Conservation (phyloP, 257 asterid species). For the Ilex aquifolium region DNA sequence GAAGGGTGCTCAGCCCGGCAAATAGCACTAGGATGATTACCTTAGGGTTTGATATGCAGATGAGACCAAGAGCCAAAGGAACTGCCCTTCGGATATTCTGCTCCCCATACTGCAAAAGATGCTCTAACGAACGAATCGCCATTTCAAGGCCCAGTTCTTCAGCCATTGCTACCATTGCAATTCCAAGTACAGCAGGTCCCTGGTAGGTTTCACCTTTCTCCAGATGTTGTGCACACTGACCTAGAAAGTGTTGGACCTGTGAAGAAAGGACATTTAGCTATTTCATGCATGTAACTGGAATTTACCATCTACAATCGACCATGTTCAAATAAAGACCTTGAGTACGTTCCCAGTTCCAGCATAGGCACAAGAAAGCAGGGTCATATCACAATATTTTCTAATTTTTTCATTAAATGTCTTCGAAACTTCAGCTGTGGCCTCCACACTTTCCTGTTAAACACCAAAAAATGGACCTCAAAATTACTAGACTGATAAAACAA, state of each 20-base stretch:
- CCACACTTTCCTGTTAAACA: slow-evolving; percentile 66
- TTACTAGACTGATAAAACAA: no score
- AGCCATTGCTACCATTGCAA: slow-evolving; percentile 98
- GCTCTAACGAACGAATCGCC: slow-evolving; percentile 97
- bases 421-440: slow-evolving; percentile 87
- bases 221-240: slow-evolving; percentile 89
- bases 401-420: slow-evolving; percentile 79
- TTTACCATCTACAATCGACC: background rate
- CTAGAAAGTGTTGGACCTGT: slow-evolving; percentile 92
- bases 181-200: slow-evolving; percentile 96
- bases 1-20: background rate
- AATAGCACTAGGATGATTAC: slow-evolving; percentile 19
- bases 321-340: slow-evolving; percentile 44
- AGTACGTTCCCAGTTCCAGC: slow-evolving; percentile 98
- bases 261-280: slow-evolving; percentile 21
- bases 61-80: slow-evolving; percentile 92
- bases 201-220: slow-evolving; percentile 83
- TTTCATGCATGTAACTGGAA: background rate
- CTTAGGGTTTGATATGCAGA: slow-evolving; percentile 95
- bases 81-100: slow-evolving; percentile 85
- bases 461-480: slow-evolving; percentile 1
- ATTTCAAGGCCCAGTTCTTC: slow-evolving; percentile 93
- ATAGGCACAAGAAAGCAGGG: slow-evolving; percentile 89
- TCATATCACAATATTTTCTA: slow-evolving; percentile 80
- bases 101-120: slow-evolving; percentile 91